Evolutionary conservation across 371 early-diverging fungal genomes (phyloP).

Genomic region (Polyrhizophydium stewartii): DNA sequence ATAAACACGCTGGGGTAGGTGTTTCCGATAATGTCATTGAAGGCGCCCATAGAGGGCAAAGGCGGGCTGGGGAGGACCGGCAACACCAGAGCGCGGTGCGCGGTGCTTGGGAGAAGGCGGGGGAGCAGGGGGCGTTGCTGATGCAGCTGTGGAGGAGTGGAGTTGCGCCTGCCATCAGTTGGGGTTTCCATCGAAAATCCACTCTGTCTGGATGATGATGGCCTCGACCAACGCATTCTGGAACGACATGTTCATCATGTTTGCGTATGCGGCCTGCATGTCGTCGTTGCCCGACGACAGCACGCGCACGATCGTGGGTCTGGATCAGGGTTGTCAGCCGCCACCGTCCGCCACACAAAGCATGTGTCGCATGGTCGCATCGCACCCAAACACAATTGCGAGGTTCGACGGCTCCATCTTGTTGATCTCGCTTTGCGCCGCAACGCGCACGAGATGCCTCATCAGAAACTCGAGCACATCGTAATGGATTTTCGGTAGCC

Average conservation of each 20-base stretch:
- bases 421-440: conserved; percentile 60
- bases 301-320: conserved; percentile 39
- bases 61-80: background rate
- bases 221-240: conserved; percentile 45
- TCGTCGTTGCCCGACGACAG: conserved; percentile 24
- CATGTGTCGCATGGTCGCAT: no score
- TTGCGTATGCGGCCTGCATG: conserved; percentile 23
- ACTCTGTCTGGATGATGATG: conserved; percentile 39
- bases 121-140: no score
- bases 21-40: no score
- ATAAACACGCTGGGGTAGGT: no score
- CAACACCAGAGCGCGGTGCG: background rate
- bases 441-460: conserved; percentile 63
- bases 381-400: conserved; percentile 74
- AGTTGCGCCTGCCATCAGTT: no score
- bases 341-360: no score
- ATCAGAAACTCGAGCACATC: conserved; percentile 66
- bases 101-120: background rate
- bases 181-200: conserved; percentile 33
- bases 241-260: conserved; percentile 47
- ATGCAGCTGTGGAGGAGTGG: no score
- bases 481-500: conserved; percentile 65
- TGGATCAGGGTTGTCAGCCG: no score
- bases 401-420: conserved; percentile 85
- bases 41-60: no score